These are phyloP conservation scores for Citrus sinensis DNA, from an alignment of 345 rosid genomes.

Conservation along the genomic window DVS_A1.0 CM039161.1:144001-144500, in stretches of 20 bases:
- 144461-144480: conserved; percentile 63
- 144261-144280: conserved; percentile 32
- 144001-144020: conserved; percentile 14
- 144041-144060: neutral
- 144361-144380: conserved; percentile 37
- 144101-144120: no score
- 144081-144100: no score
- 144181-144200: neutral
- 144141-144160: no score
- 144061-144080: no score
- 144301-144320: conserved; percentile 57
- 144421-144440: conserved; percentile 19
- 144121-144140: no score
- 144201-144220: neutral
- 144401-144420: conserved; percentile 29
- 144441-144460: conserved; percentile 23
- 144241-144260: conserved; percentile 26
- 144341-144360: conserved; percentile 47
- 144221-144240: conserved; percentile 22
- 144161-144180: conserved; percentile 15
- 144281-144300: conserved; percentile 56
- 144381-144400: conserved; percentile 44
- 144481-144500: conserved; percentile 59
- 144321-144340: conserved; percentile 65
- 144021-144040: neutral